A percentile compares a stretch with the other conserved stretches of the same genome.
Conservation (phyloP, 768 basidiomycete genomes). For the Russula dissimulans region DNA sequence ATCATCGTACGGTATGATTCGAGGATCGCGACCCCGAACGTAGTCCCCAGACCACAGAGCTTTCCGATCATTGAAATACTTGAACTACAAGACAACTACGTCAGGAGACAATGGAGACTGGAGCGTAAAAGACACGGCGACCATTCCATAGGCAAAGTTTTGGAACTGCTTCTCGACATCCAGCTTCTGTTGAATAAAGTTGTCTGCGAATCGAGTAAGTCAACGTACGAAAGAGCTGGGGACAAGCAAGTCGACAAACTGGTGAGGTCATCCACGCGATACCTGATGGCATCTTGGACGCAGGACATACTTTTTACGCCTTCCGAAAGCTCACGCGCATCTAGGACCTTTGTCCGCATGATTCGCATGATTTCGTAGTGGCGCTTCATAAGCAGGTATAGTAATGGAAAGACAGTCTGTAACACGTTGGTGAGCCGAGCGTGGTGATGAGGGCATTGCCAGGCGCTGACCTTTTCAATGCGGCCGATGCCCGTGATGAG, state of each 20-base stretch:
- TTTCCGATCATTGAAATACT: background rate
- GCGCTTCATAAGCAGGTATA: slow-evolving; percentile 16
- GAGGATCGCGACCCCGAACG: background rate
- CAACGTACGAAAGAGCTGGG: background rate
- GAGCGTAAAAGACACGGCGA: background rate
- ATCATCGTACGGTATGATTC: background rate
- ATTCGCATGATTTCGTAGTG: slow-evolving; percentile 19
- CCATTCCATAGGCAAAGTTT: slow-evolving; percentile 21
- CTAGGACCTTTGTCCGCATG: slow-evolving; percentile 1
- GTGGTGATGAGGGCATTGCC: no score
- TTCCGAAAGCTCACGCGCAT: background rate
- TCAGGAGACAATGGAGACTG: background rate
- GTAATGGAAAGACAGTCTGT: slow-evolving; percentile 13
- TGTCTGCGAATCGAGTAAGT: slow-evolving; percentile 2
- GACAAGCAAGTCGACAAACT: background rate
- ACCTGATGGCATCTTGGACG: background rate
- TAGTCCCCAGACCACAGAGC: background rate
- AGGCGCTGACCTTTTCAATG: slow-evolving; percentile 23
- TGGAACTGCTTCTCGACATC: slow-evolving; percentile 19
- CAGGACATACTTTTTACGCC: background rate
- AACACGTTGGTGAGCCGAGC: background rate
- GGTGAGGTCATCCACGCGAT: slow-evolving; percentile 3
- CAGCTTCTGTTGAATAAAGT: slow-evolving; percentile 20
- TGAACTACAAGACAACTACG: background rate
- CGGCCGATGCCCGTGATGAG: slow-evolving; percentile 24